Base-by-base conservation (phyloP, 257 asterid species). In the Mitragyna speciosa region DNA sequence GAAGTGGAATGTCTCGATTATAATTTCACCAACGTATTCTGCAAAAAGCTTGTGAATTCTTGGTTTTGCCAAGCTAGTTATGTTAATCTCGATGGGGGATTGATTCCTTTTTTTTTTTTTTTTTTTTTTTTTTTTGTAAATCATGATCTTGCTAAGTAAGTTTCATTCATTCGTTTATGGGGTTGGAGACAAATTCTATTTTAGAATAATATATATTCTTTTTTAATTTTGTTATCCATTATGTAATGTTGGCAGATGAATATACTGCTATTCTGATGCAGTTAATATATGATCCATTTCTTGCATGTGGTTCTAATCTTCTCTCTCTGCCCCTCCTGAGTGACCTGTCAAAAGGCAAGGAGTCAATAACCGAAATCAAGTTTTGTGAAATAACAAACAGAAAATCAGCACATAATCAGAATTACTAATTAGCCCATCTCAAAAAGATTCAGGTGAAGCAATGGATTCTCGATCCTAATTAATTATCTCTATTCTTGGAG, bases 1-100 rank as follows among this genome's bases (percentile, higher is more conserved):
- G 78, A 24, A 75, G 78, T 9, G 51, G 33, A 24, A 36, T 58
- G 24, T 76, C 71, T 76, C 58, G 79, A 59, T 26, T 76, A 47
- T 76, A 61, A 41, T 0, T 68, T 39, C 12, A 6, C 11, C 45
- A 6, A 6, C 49, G 0, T 30, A 28, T 66, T 1, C 16, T 30
- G 24, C 39, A 12, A 7, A 12, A 7, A 12, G 19, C 39, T 63
- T 63, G 39, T 26, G 36, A 30, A 45, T 45, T 45, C 49, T 45
- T 45, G 49, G 49, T 45, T 45, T 45, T 45, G 49, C 49, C 49
- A 45, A 45, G 49, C 11, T 45, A 45, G 49, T 45, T 45, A 9
- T 45, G 49, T 9, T 45, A 5, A 45, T 45, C 49, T 45, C 1
- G 49, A 45, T 45, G 49, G 11, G 49, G 49, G 49, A 8, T 6